phyloP scores from a whole-genome alignment of 805 yeast genomes.

The Saccharomycopsis fodiens region DNA sequence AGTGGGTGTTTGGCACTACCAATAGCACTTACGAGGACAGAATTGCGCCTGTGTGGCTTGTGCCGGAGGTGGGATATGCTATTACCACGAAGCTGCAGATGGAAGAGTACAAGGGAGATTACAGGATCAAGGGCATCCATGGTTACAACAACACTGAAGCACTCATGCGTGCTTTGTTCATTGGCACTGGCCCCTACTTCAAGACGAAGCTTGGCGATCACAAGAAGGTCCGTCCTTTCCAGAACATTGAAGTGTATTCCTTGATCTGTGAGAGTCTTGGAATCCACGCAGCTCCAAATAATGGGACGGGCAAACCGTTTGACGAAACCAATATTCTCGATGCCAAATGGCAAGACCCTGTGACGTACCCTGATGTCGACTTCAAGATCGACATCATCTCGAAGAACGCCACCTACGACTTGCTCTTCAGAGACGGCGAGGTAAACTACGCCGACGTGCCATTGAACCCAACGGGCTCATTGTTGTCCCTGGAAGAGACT shows the following conservation, averaged over 20 bases:
- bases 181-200: conserved; percentile 80
- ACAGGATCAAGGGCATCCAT: conserved; percentile 69
- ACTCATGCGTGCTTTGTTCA: conserved; percentile 75
- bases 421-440: conserved; percentile 4
- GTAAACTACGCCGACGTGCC: conserved; percentile 2
- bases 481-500: conserved; percentile 2
- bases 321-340: conserved; percentile 28
- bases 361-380: conserved; percentile 42
- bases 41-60: conserved; percentile 78
- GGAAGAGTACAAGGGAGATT: conserved; percentile 35
- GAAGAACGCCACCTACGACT: conserved; percentile 31
- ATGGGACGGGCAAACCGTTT: conserved; percentile 38
- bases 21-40: conserved; percentile 40
- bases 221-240: conserved; percentile 49
- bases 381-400: conserved; percentile 35
- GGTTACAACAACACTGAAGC: conserved; percentile 76
- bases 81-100: conserved; percentile 49
- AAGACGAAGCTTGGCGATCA: conserved; percentile 22
- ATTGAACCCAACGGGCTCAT: conserved; percentile 1
- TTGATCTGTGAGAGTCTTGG: conserved; percentile 60
- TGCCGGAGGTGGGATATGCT: conserved; percentile 78
- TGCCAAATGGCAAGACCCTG: conserved; percentile 39
- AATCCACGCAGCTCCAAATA: conserved; percentile 46
- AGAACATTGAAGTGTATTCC: conserved; percentile 66
- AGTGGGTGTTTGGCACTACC: conserved; percentile 28